A percentile compares a stretch with the other conserved stretches of the same genome.
phyloP scores from a whole-genome alignment of 2,329 filamentous ascomycete genomes.

The Microcyclosporella mali region DNA sequence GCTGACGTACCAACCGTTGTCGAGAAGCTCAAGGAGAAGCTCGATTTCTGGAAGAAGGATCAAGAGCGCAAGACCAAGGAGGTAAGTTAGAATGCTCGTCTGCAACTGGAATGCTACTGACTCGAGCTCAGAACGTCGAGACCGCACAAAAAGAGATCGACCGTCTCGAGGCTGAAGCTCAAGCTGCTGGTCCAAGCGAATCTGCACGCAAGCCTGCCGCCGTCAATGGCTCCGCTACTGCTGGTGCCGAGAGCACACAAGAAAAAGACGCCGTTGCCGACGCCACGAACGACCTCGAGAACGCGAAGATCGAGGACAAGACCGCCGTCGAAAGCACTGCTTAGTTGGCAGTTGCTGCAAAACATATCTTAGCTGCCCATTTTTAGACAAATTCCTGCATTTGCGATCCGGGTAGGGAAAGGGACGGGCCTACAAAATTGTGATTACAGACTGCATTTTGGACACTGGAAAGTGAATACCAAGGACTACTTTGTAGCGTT shows the following conservation, averaged over 20 bases:
- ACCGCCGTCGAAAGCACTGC: slow-evolving; percentile 10
- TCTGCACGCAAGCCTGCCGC: slow-evolving; percentile 42
- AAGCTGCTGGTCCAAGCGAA: slow-evolving; percentile 34
- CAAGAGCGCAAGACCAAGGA: slow-evolving; percentile 84
- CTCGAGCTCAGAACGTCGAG: slow-evolving; percentile 69
- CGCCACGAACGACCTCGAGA: slow-evolving; percentile 54
- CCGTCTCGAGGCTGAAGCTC: slow-evolving; percentile 69
- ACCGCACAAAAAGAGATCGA: slow-evolving; percentile 96
- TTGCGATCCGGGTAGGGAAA: not conserved
- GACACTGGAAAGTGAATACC: not conserved
- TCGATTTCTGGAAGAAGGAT: slow-evolving; percentile 84
- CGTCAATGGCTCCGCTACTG: slow-evolving; percentile 48
- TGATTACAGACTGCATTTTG: slow-evolving; percentile 2
- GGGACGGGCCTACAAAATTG: slow-evolving; percentile 1
- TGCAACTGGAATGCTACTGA: slow-evolving; percentile 18
- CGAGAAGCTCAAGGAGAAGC: slow-evolving; percentile 89
- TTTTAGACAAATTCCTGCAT: not conserved
- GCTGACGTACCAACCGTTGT: slow-evolving; percentile 70
- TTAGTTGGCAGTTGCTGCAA: slow-evolving; percentile 1
- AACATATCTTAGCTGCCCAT: not conserved
- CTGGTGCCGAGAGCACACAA: slow-evolving; percentile 48
- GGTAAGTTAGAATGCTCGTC: slow-evolving; percentile 51
- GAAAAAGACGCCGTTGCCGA: slow-evolving; percentile 56
- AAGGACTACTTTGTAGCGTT: slow-evolving; percentile 4
- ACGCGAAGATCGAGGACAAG: slow-evolving; percentile 54